Evolutionary conservation across 2,329 filamentous ascomycete species (phyloP).

Genomic region (Alternaria sp.): DNA sequence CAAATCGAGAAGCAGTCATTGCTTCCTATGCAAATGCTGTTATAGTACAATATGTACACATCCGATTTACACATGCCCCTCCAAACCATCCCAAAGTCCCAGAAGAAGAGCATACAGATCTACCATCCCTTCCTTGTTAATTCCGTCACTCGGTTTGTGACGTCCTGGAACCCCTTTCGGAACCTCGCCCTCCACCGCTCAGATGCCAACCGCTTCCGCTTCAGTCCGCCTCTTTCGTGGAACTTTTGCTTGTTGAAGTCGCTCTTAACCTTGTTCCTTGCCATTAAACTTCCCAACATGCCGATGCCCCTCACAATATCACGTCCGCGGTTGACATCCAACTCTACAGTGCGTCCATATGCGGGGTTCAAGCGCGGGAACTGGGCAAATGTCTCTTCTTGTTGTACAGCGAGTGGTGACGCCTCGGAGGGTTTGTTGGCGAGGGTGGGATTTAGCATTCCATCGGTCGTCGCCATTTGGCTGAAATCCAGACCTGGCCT

Average conservation of each 20-base stretch:
- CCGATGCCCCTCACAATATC: slow-evolving; percentile 58
- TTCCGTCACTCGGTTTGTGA: slow-evolving; percentile 69
- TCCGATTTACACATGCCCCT: background rate
- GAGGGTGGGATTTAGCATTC: slow-evolving; percentile 18
- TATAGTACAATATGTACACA: slow-evolving; percentile 6
- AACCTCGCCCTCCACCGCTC: slow-evolving; percentile 75
- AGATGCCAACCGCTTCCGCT: slow-evolving; percentile 75
- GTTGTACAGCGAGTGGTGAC: slow-evolving; percentile 20
- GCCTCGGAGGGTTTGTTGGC: slow-evolving; percentile 27
- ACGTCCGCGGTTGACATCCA: slow-evolving; percentile 43
- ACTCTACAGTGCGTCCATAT: slow-evolving; percentile 50
- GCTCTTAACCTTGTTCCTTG: slow-evolving; percentile 63
- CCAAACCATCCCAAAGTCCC: background rate
- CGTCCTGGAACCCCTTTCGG: slow-evolving; percentile 70
- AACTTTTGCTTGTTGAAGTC: slow-evolving; percentile 68
- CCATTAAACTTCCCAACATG: slow-evolving; percentile 50
- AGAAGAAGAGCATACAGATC: background rate
- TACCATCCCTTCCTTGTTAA: slow-evolving; percentile 83
- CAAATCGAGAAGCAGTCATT: background rate
- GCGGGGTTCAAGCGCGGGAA: slow-evolving; percentile 48
- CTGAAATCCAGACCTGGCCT: slow-evolving; percentile 21
- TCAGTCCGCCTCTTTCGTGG: slow-evolving; percentile 77
- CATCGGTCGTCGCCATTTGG: slow-evolving; percentile 25
- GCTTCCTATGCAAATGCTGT: slow-evolving; percentile 2
- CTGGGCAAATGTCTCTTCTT: slow-evolving; percentile 27